Evolutionary conservation across 2,329 filamentous ascomycete genomes (phyloP).

Genomic region (Colletotrichum agaves): DNA sequence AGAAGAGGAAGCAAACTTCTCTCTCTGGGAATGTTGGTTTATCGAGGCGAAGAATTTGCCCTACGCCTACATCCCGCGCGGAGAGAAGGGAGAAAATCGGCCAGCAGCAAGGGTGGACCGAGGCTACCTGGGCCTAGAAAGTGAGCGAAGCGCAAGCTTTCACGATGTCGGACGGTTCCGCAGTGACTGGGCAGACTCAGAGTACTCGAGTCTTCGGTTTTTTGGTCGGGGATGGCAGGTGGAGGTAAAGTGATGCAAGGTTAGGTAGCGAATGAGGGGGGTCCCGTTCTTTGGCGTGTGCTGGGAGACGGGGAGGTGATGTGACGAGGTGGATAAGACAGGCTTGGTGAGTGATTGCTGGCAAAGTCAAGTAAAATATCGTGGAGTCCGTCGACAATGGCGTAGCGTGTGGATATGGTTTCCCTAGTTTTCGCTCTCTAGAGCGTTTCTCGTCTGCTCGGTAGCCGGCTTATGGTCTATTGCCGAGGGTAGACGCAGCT

Average conservation of each 20-base stretch:
- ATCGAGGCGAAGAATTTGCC: constrained; percentile 17
- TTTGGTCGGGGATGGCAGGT: constrained; percentile 21
- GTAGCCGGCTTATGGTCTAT: constrained; percentile 16
- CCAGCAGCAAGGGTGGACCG: constrained; percentile 29
- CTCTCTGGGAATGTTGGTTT: constrained; percentile 23
- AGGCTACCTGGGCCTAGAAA: constrained; percentile 31
- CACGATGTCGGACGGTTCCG: constrained; percentile 33
- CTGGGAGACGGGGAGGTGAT: constrained; percentile 17
- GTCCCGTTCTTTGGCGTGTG: constrained; percentile 15
- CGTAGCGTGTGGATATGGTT: constrained; percentile 13
- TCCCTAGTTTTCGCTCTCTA: not conserved
- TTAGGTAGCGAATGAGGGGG: constrained; percentile 8
- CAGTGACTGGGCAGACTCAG: constrained; percentile 11
- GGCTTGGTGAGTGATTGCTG: not conserved
- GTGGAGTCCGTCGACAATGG: constrained; percentile 13
- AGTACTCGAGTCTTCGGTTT: not conserved
- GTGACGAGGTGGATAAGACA: constrained; percentile 19
- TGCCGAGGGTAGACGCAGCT: constrained; percentile 27
- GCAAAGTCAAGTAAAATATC: constrained; percentile 18
- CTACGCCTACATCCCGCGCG: constrained; percentile 32
- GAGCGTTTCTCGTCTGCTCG: not conserved
- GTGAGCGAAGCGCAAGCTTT: constrained; percentile 31
- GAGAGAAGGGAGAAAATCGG: constrained; percentile 16
- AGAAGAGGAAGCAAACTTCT: constrained; percentile 19
- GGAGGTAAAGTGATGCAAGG: constrained; percentile 17